phyloP scores from a whole-genome alignment of 2,329 filamentous ascomycete species.

The Trichoderma arundinaceum region DNA sequence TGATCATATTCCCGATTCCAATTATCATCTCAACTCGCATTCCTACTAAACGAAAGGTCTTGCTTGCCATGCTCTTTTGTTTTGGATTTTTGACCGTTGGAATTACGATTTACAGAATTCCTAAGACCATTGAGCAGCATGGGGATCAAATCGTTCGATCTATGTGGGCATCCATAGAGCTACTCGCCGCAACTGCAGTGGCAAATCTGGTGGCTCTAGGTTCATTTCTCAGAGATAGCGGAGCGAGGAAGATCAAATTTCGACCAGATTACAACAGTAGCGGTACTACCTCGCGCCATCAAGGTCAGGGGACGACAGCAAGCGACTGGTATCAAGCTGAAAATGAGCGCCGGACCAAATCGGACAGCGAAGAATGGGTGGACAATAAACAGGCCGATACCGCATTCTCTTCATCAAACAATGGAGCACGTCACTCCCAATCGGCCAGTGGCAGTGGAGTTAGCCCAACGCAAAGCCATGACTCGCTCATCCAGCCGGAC shows the following conservation, averaged over 20 bases:
- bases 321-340: constrained; percentile 10
- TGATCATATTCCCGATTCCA: constrained; percentile 18
- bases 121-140: constrained; percentile 9
- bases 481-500: constrained; percentile 23
- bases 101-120: constrained; percentile 16
- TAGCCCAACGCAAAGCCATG: constrained; percentile 21
- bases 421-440: constrained; percentile 3
- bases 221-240: constrained; percentile 14
- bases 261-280: constrained; percentile 15
- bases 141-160: constrained; percentile 15
- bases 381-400: constrained; percentile 22
- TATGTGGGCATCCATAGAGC: constrained; percentile 20
- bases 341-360: constrained; percentile 1
- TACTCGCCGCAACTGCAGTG: constrained; percentile 21
- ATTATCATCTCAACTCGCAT: constrained; percentile 21
- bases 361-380: constrained; percentile 4
- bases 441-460: constrained; percentile 19
- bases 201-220: constrained; percentile 18
- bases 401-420: constrained; percentile 6
- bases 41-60: constrained; percentile 8
- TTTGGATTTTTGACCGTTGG: constrained; percentile 18
- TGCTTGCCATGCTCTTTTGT: constrained; percentile 19
- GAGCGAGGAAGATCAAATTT: constrained; percentile 25
- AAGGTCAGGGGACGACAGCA: not conserved
- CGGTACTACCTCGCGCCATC: not conserved